Base-by-base conservation (phyloP, 2,329 filamentous ascomycete species). In the Cryphonectria japonica region DNA sequence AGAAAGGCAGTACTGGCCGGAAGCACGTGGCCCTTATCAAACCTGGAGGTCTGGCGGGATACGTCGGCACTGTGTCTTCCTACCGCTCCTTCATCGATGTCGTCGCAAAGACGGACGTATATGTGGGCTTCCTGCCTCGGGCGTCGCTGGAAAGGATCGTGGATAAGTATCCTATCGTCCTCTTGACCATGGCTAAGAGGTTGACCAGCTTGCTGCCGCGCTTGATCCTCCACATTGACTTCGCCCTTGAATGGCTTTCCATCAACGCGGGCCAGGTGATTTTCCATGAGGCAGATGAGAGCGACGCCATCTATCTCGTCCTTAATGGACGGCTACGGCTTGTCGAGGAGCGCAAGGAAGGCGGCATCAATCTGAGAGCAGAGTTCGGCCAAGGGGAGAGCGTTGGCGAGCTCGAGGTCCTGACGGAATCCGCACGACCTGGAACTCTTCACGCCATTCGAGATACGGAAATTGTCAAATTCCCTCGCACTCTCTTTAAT, bases 361-460 rank as follows among this genome's bases (percentile, higher is more conserved):
- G 94, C 0, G 92, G 92, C 2, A 92, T 97, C 83, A 92, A 91
- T 62, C 94, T 97, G 16, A 88, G 94, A 66, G 95, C 94, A 16
- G 97, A 99, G 79, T 98, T 92, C 77, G 96, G 96, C 4, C 96
- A 99, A 81, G 97, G 97, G 11, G 97, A 99, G 79, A 99, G 96
- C 79, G 94, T 99, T 26, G 96, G 96, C 9, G 96, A 99, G 79
- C 87, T 99, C 1, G 97, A 99, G 79, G 96, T 99, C 43, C 89
- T 99, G 82, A 99, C 97, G 0, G 97, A 99, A 80, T 96, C 94
- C 1, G 89, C 88, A 6, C 90, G 97, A n/a, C 91, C 95, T 16
- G 95, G 93, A 1, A 98, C 95, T 1, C 83, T 99, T 19, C 95
- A 98, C 78, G 96, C 96, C 6, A 99, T 99, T 76, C 92, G 96